Conservation (phyloP, 805 yeast species). For the Wickerhamiella kazuoi region DNA sequence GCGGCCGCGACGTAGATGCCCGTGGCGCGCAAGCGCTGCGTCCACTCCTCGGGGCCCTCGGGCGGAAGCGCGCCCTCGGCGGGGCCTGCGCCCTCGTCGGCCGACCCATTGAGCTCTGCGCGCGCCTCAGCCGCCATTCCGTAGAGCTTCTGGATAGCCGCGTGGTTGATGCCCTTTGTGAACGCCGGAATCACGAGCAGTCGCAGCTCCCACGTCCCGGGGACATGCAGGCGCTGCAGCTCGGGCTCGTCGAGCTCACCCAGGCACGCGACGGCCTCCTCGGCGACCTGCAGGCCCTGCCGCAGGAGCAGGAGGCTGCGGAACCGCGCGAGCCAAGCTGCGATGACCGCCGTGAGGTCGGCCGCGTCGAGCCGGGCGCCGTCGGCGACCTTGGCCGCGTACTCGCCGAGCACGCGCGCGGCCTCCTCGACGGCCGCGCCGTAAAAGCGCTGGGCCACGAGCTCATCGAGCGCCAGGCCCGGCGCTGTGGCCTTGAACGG, state of each 20-base stretch:
- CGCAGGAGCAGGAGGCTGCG: slow-evolving; percentile 16
- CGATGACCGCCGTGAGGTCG: slow-evolving; percentile 10
- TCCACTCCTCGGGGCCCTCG: slow-evolving; percentile 7
- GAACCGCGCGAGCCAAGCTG: slow-evolving; percentile 18
- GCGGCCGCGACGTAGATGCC: slow-evolving; percentile 21
- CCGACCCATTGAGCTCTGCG: slow-evolving; percentile 6
- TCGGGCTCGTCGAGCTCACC: slow-evolving; percentile 15
- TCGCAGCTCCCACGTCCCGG: slow-evolving; percentile 21
- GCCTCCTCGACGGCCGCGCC: slow-evolving; percentile 16
- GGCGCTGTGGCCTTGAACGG: background rate
- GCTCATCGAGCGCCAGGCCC: slow-evolving; percentile 5
- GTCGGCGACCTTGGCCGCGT: background rate
- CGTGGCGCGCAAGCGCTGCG: slow-evolving; percentile 13
- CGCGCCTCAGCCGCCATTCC: slow-evolving; percentile 22
- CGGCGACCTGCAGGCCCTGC: slow-evolving; percentile 16
- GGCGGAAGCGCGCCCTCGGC: slow-evolving; percentile 4
- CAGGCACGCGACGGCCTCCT: slow-evolving; percentile 17
- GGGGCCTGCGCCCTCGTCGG: slow-evolving; percentile 1
- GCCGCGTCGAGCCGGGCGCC: slow-evolving; percentile 4
- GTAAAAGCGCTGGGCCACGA: slow-evolving; percentile 13
- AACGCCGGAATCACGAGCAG: slow-evolving; percentile 18
- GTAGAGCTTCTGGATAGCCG: slow-evolving; percentile 19
- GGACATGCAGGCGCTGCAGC: slow-evolving; percentile 10
- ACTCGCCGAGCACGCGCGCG: slow-evolving; percentile 7
- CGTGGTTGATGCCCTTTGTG: slow-evolving; percentile 20